phyloP scores from a whole-genome alignment of 2,329 filamentous ascomycete genomes.

The Zalaria obscura region DNA sequence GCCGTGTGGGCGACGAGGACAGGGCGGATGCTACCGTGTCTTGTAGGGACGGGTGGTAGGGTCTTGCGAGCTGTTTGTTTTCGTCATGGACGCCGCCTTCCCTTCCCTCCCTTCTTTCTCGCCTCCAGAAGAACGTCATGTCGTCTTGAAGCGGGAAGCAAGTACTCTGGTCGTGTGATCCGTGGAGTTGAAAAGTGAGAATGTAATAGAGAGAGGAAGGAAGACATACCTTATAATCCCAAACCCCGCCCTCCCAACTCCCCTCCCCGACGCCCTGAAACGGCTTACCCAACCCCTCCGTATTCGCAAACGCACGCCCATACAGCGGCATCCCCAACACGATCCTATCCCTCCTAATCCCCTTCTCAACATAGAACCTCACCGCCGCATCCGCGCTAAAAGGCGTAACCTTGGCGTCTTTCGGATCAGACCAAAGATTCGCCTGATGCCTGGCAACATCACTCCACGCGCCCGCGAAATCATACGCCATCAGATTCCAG shows the following conservation, averaged over 20 bases:
- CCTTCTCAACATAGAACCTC: conserved; percentile 48
- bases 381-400: conserved; percentile 65
- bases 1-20: no score
- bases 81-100: conserved; percentile 1
- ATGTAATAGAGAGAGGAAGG: no score
- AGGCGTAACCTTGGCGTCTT: conserved; percentile 53
- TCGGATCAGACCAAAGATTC: conserved; percentile 51
- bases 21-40: background rate
- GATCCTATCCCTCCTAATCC: conserved; percentile 55
- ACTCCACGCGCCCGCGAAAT: conserved; percentile 67
- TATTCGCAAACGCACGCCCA: conserved; percentile 70
- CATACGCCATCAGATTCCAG: conserved; percentile 38
- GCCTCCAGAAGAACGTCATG: no score
- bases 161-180: no score
- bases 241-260: conserved; percentile 68
- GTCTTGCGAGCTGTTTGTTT: conserved; percentile 3
- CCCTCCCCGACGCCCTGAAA: conserved; percentile 56
- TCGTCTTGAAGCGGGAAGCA: no score
- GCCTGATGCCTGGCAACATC: conserved; percentile 58
- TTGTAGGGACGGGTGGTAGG: conserved; percentile 4
- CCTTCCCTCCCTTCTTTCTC: no score
- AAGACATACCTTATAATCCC: conserved; percentile 58
- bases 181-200: no score
- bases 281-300: conserved; percentile 54
- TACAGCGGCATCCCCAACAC: conserved; percentile 89